Evolutionary conservation across 441 rosid species (phyloP).

Genomic region (Gossypium aridum): DNA sequence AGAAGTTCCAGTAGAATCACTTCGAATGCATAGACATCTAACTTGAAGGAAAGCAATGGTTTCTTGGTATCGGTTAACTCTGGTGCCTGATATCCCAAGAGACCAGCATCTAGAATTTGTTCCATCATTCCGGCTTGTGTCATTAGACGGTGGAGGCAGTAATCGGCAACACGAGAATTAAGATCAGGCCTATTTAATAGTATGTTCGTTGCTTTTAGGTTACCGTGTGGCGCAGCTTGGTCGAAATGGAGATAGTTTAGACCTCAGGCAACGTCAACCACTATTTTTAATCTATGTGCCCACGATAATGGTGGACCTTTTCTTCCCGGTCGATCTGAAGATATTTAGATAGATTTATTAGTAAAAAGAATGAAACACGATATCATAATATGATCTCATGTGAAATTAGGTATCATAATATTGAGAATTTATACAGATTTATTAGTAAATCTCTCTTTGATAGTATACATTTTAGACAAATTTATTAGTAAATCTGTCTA

Average conservation of each 20-base stretch:
- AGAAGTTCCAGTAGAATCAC: slow-evolving; percentile 73
- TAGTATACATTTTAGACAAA: no score
- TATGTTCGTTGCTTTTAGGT: slow-evolving; percentile 82
- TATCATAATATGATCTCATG: no score
- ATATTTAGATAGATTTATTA: background rate
- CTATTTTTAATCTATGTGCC: slow-evolving; percentile 84
- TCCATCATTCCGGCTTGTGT: slow-evolving; percentile 78
- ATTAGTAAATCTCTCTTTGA: no score
- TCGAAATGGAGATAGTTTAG: slow-evolving; percentile 97
- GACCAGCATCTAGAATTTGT: background rate
- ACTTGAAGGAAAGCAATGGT: slow-evolving; percentile 88
- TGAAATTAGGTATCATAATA: no score
- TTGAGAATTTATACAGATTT: no score
- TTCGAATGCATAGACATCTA: slow-evolving; percentile 94
- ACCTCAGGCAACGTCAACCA: slow-evolving; percentile 95
- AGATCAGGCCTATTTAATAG: slow-evolving; percentile 83
- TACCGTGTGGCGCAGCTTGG: slow-evolving; percentile 91
- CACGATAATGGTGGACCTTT: slow-evolving; percentile 74
- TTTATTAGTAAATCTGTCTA: no score
- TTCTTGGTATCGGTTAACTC: slow-evolving; percentile 89
- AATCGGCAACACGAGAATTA: slow-evolving; percentile 89
- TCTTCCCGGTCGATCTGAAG: slow-evolving; percentile 90
- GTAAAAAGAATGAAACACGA: no score
- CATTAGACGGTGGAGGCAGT: slow-evolving; percentile 95
- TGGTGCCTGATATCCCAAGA: slow-evolving; percentile 91